Conservation (phyloP, 345 rosid species). For the Populus alba region DNA sequence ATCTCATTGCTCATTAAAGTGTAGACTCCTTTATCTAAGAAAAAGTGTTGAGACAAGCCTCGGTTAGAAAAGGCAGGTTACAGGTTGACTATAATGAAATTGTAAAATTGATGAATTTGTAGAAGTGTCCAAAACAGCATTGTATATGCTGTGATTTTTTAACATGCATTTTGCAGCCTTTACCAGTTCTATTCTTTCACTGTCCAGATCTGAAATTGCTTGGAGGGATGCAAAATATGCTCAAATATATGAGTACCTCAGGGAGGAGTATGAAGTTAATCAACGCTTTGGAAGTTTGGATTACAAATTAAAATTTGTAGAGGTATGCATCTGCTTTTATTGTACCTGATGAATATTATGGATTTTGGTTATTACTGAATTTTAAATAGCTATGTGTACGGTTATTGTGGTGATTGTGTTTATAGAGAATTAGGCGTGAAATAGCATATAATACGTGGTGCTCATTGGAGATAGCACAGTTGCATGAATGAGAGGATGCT, state of each 20-base stretch:
- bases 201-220: slow-evolving; percentile 85
- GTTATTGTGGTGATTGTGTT: background rate
- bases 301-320: slow-evolving; percentile 85
- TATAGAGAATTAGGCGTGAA: background rate
- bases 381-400: background rate
- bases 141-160: background rate
- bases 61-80: background rate
- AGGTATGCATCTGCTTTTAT: slow-evolving; percentile 42
- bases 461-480: background rate
- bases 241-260: slow-evolving; percentile 78
- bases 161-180: background rate
- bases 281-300: slow-evolving; percentile 87
- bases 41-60: background rate
- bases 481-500: background rate
- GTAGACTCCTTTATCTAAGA: background rate
- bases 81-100: background rate
- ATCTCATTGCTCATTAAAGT: background rate
- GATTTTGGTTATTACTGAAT: background rate
- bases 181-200: slow-evolving; percentile 7
- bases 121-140: background rate
- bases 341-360: background rate
- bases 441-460: background rate
- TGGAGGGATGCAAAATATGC: slow-evolving; percentile 96
- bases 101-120: background rate
- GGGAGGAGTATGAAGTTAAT: slow-evolving; percentile 89